phyloP scores from a whole-genome alignment of 441 rosid genomes.

The Erodium texanum region DNA sequence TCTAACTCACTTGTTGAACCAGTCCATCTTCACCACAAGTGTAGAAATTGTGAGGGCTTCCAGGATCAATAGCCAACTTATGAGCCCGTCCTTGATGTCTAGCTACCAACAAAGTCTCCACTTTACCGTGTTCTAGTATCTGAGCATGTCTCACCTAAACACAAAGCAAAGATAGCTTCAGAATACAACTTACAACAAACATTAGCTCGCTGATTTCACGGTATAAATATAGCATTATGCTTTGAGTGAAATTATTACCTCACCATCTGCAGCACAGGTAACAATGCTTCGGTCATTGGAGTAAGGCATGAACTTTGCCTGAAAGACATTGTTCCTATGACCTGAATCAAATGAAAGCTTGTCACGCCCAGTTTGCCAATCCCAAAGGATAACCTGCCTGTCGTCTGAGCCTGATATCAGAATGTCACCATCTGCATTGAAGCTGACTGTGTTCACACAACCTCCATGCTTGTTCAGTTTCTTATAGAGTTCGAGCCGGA shows the following conservation, averaged over 20 bases:
- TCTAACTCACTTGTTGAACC: slow-evolving; percentile 69
- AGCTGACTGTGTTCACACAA: slow-evolving; percentile 75
- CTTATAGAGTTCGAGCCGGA: slow-evolving; percentile 49
- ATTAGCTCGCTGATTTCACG: background rate
- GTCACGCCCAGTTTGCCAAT: slow-evolving; percentile 59
- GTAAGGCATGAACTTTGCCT: slow-evolving; percentile 79
- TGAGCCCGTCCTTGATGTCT: slow-evolving; percentile 61
- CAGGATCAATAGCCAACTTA: slow-evolving; percentile 82
- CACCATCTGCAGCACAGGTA: slow-evolving; percentile 94
- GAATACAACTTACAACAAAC: background rate
- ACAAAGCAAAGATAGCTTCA: background rate
- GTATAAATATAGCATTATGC: background rate
- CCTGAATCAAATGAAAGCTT: slow-evolving; percentile 71
- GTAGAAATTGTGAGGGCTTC: slow-evolving; percentile 74
- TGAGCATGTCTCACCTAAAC: slow-evolving; percentile 66
- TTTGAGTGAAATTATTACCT: slow-evolving; percentile 35
- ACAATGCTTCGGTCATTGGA: slow-evolving; percentile 73
- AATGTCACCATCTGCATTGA: slow-evolving; percentile 49
- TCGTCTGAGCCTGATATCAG: slow-evolving; percentile 87
- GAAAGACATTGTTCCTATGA: slow-evolving; percentile 68
- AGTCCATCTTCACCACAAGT: slow-evolving; percentile 90
- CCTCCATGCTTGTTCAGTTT: slow-evolving; percentile 76
- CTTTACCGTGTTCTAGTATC: slow-evolving; percentile 52
- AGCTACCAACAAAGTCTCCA: slow-evolving; percentile 46
- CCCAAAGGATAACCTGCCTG: slow-evolving; percentile 60